phyloP scores from a whole-genome alignment of 768 basidiomycete species.

The Hemileccinum impolitum region DNA sequence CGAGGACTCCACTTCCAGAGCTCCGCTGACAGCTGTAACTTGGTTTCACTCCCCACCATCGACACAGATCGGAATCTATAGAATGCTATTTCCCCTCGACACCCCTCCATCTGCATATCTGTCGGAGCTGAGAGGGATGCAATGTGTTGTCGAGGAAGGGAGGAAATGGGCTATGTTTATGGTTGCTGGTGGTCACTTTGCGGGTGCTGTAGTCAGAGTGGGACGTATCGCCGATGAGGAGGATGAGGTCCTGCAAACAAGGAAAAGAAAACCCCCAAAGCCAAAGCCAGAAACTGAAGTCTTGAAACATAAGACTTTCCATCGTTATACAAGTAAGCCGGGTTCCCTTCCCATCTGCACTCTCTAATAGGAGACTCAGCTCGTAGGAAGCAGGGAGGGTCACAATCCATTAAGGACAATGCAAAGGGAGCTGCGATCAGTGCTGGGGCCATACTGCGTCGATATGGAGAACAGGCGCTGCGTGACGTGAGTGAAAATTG shows the following conservation, averaged over 20 bases:
- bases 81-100: constrained; percentile 59
- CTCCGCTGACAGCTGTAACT: constrained; percentile 63
- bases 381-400: constrained; percentile 95
- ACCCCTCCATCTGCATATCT: constrained; percentile 48
- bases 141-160: constrained; percentile 48
- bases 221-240: constrained; percentile 49
- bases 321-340: constrained; percentile 91
- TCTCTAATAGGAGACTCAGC: constrained; percentile 47
- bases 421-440: constrained; percentile 91
- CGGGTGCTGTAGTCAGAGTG: constrained; percentile 82
- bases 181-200: constrained; percentile 98
- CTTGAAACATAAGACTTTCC: constrained; percentile 90
- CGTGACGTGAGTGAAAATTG: constrained; percentile 63
- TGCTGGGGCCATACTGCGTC: constrained; percentile 88
- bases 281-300: constrained; percentile 80
- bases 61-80: constrained; percentile 90
- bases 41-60: constrained; percentile 90
- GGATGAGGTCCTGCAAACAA: constrained; percentile 33
- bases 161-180: constrained; percentile 93
- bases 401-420: constrained; percentile 89
- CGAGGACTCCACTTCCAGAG: constrained; percentile 33
- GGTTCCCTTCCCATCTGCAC: not conserved
- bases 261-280: constrained; percentile 57
- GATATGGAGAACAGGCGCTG: constrained; percentile 93
- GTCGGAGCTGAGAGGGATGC: constrained; percentile 62